Evolutionary conservation across 208 protist species (phyloP).

Genomic region (Novymonas esmeraldas): DNA sequence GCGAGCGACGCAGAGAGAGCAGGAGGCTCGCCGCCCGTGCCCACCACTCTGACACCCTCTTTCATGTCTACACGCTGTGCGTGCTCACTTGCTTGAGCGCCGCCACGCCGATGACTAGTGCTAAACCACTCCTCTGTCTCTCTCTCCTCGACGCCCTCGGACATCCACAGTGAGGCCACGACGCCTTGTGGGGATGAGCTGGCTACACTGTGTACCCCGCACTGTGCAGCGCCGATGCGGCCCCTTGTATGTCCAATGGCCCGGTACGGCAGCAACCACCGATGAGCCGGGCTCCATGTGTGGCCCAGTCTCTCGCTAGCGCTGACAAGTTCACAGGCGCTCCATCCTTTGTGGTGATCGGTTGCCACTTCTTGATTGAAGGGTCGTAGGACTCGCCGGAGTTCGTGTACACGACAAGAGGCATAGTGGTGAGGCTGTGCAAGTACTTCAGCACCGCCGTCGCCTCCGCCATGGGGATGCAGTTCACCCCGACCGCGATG

Average conservation of each 20-base stretch:
- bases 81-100: too few relatives aligned
- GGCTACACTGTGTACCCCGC: slow-evolving; percentile 8
- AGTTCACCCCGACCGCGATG: slow-evolving; percentile 62
- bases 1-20: too few relatives aligned
- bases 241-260: slow-evolving; percentile 22
- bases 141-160: too few relatives aligned
- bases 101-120: too few relatives aligned
- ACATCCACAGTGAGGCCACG: too few relatives aligned
- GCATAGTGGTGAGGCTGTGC: slow-evolving; percentile 40
- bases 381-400: slow-evolving; percentile 53
- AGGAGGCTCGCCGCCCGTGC: too few relatives aligned
- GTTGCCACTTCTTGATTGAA: slow-evolving; percentile 35
- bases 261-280: slow-evolving; percentile 57
- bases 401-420: slow-evolving; percentile 71
- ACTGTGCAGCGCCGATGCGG: slow-evolving; percentile 3
- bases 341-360: not conserved
- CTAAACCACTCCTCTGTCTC: too few relatives aligned
- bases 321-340: slow-evolving; percentile 18
- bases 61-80: too few relatives aligned
- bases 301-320: slow-evolving; percentile 28
- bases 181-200: not conserved
- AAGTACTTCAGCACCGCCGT: slow-evolving; percentile 28
- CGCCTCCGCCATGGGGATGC: slow-evolving; percentile 42
- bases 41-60: too few relatives aligned
- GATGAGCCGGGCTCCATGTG: slow-evolving; percentile 41